Evolutionary conservation across 2,329 filamentous ascomycete genomes (phyloP), one percentile per base, ranked within the genome.

Genomic region (Cladosporium cucumerinum): DNA sequence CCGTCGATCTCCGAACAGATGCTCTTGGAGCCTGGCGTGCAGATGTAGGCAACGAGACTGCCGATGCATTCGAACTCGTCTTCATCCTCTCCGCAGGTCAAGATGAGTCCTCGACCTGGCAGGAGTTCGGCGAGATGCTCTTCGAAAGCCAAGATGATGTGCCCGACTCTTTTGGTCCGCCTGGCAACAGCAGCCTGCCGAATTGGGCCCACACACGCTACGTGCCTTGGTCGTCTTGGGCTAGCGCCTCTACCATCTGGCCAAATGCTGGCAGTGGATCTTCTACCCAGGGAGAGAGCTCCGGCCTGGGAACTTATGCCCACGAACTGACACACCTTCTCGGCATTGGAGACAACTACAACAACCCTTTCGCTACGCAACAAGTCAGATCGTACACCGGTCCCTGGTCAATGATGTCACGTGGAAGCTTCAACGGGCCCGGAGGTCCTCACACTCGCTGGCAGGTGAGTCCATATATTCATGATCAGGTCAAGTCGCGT

Each of bases 71-170:
- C 55, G 83, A 85, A 69, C 74, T 85, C 1, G 82, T 81, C 4
- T 85, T 85, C 71, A 83, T 85, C 65, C 78, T 85, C 1, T 84
- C 82, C 0, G 82, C 83, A 0, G 83, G 83, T 5, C 82, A 85
- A 67, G 83, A 85, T 65, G 83, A 85, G 70, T 84, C 82, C 0
- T 81, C 81, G 0, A 84, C 82, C 0, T 85, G 83, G 83, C 83
- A 85, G 63, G 83, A 85, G 67, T 85, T 85, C 67, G 83, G 83
- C 43, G 80, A 83, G 72, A 85, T 85, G 81, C 81, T 78, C 65
- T 85, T 84, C 63, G 69, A 75, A 12, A 76, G 73, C 7, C 79
- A 77, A 14, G 80, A 83, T 18, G 81, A 84, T 54, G 77, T 85
- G 0, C 78, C 82, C 0, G 78, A 79, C 3, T 78, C 74, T 12